Evolutionary conservation across 2,329 filamentous ascomycete genomes (phyloP).

Genomic region (Pseudocercospora fijiensis): DNA sequence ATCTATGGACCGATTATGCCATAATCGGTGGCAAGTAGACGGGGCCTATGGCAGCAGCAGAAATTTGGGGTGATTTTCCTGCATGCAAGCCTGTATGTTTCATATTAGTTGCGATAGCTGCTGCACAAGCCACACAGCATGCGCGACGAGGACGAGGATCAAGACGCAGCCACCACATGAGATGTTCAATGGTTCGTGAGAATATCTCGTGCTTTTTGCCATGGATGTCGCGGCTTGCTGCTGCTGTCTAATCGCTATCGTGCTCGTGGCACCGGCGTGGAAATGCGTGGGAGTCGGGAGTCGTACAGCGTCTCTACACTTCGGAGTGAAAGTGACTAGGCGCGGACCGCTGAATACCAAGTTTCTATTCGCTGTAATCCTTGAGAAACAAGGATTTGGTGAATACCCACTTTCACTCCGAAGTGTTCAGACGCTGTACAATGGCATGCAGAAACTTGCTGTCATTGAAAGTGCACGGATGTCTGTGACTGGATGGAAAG

Average conservation of each 20-base stretch:
- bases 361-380: too few species aligned
- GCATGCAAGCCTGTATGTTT: background rate
- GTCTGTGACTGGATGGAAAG: background rate
- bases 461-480: background rate
- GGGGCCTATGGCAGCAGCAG: background rate
- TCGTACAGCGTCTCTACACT: too few species aligned
- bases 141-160: slow-evolving; percentile 1
- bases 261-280: slow-evolving; percentile 3
- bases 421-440: too few species aligned
- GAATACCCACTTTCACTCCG: too few species aligned
- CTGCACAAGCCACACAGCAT: slow-evolving; percentile 2
- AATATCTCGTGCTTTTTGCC: background rate
- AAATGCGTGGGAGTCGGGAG: background rate
- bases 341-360: too few species aligned
- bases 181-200: background rate
- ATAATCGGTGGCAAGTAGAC: too few species aligned
- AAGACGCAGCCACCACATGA: slow-evolving; percentile 3
- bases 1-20: too few species aligned
- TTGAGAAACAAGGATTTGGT: too few species aligned
- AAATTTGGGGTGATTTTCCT: too few species aligned
- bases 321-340: too few species aligned
- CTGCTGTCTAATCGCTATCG: background rate
- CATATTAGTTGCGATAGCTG: background rate
- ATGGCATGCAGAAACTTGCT: slow-evolving; percentile 1
- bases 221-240: slow-evolving; percentile 3